Percentiles rank a stretch among this genome's conserved stretches.
Evolutionary conservation across 106 monocot species (phyloP).

Genomic region (Dendrobium officinale): DNA sequence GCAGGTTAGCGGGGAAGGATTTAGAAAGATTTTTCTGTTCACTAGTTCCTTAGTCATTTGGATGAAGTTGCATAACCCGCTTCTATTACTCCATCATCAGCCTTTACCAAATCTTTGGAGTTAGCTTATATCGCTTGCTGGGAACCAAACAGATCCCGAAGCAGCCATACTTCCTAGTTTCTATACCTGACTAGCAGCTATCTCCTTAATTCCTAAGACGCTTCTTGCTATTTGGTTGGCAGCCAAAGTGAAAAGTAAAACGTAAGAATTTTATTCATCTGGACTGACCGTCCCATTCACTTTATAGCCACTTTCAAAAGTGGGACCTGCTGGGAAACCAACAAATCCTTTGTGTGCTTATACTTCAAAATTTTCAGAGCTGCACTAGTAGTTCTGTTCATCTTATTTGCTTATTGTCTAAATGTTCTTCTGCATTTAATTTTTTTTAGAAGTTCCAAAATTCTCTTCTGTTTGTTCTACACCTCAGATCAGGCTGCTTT

Average conservation of each 20-base stretch:
- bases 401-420: background rate
- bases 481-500: constrained; percentile 81
- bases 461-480: constrained; percentile 5
- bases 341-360: background rate
- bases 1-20: background rate
- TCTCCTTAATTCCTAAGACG: background rate
- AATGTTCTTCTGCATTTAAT: background rate
- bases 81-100: background rate
- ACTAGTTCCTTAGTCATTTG: background rate
- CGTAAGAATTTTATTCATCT: background rate
- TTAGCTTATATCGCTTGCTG: background rate
- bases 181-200: background rate
- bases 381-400: background rate
- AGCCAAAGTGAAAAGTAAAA: background rate
- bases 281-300: background rate
- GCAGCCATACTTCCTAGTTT: background rate
- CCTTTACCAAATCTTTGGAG: background rate
- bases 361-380: background rate
- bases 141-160: background rate
- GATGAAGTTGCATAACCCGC: background rate
- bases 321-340: background rate
- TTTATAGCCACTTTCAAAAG: background rate
- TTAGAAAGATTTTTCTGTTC: background rate
- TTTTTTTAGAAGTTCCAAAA: background rate
- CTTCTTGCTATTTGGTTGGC: background rate